Evolutionary conservation across 2,329 filamentous ascomycete genomes (phyloP).

Genomic region (Lachnellula hyalina): DNA sequence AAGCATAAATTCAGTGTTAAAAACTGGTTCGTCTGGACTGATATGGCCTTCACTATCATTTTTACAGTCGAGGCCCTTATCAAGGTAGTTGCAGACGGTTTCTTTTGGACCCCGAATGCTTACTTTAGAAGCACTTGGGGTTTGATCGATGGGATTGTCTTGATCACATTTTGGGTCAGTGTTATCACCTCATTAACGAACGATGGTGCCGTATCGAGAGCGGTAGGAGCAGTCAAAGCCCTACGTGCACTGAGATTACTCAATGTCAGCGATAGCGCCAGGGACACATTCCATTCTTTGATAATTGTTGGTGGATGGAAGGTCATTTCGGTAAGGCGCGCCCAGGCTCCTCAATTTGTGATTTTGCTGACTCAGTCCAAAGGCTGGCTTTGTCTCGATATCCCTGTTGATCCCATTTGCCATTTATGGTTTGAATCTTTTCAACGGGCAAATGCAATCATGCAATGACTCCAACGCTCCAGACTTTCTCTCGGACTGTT

Average conservation of each 20-base stretch:
- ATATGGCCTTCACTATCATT: conserved; percentile 80
- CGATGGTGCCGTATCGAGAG: conserved; percentile 79
- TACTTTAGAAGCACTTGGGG: conserved; percentile 97
- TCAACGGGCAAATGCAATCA: conserved; percentile 70
- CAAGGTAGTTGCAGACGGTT: conserved; percentile 91
- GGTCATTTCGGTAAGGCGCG: conserved; percentile 49
- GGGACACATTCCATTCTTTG: conserved; percentile 94
- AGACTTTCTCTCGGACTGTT: conserved; percentile 64
- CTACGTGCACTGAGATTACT: conserved; percentile 83
- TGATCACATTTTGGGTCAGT: conserved; percentile 93
- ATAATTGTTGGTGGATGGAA: conserved; percentile 95
- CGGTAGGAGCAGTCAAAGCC: conserved; percentile 95
- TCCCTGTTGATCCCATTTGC: conserved; percentile 94
- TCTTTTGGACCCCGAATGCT: conserved; percentile 95
- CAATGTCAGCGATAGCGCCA: conserved; percentile 92
- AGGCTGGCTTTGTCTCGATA: conserved; percentile 81
- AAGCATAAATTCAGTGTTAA: conserved; percentile 51
- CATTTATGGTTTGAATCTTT: conserved; percentile 90
- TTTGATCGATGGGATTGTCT: conserved; percentile 85
- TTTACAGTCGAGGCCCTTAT: conserved; percentile 84
- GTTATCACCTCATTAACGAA: conserved; percentile 76
- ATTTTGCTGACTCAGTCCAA: conserved; percentile 33
- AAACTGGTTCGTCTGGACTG: conserved; percentile 95
- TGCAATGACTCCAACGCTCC: conserved; percentile 72
- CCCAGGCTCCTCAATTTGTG: neutral